Evolutionary conservation across 768 basidiomycete species (phyloP).

Genomic region (Boletus pseudo-olivaceus): DNA sequence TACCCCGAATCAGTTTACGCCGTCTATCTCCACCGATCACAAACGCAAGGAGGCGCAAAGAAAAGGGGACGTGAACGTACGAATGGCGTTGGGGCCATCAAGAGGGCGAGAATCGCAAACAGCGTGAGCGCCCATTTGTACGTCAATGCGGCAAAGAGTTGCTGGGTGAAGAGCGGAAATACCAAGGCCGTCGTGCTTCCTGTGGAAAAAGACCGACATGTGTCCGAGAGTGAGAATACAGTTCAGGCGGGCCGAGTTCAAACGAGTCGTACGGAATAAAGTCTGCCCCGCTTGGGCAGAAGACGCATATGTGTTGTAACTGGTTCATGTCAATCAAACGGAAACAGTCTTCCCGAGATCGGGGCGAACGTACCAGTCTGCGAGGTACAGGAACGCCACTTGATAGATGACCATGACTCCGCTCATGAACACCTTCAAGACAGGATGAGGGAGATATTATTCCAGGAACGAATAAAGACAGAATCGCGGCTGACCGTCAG

Average conservation of each 20-base stretch:
- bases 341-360: neutral
- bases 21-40: neutral
- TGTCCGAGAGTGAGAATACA: neutral
- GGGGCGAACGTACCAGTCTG: conserved; percentile 41
- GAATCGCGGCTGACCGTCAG: conserved; percentile 15
- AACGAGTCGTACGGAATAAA: conserved; percentile 36
- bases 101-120: conserved; percentile 37
- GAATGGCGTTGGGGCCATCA: conserved; percentile 46
- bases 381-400: conserved; percentile 45
- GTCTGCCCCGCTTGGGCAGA: conserved; percentile 54
- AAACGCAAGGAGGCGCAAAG: too few species aligned
- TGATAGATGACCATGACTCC: conserved; percentile 42
- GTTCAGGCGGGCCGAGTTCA: neutral
- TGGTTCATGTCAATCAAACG: conserved; percentile 9
- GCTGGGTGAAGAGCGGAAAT: conserved; percentile 49
- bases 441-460: neutral
- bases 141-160: conserved; percentile 45
- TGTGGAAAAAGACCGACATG: conserved; percentile 6
- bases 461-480: neutral
- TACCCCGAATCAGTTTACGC: neutral
- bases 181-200: conserved; percentile 39
- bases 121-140: conserved; percentile 49
- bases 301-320: conserved; percentile 47
- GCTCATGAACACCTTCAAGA: conserved; percentile 39
- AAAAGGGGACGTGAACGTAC: conserved; percentile 24